These are phyloP conservation scores for Oryza brachyantha DNA, from an alignment of 176 grass and related monocot species.

Conservation along the genomic window DNA sequence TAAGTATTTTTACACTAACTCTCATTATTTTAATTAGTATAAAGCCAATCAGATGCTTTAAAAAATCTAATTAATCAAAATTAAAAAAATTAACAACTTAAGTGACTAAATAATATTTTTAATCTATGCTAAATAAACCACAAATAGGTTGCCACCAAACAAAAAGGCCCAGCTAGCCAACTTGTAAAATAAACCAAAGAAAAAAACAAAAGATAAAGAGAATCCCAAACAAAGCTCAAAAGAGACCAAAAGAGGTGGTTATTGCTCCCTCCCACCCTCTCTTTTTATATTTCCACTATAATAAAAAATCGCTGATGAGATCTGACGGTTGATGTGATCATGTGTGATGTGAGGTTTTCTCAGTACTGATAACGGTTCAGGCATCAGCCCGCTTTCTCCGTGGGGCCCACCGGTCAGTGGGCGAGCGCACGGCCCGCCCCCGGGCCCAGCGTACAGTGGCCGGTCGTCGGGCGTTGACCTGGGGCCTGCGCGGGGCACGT, in stretches of 20 bases:
- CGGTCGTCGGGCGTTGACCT: slow-evolving; percentile 23
- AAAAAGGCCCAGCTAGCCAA: background rate
- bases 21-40: too few species aligned
- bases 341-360: background rate
- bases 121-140: too few species aligned
- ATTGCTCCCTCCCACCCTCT: background rate
- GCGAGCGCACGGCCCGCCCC: background rate
- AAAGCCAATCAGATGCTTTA: too few species aligned
- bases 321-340: slow-evolving; percentile 41
- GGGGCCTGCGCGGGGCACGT: background rate
- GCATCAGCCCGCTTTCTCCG: background rate
- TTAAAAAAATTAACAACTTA: too few species aligned
- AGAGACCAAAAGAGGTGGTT: slow-evolving; percentile 30
- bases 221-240: background rate
- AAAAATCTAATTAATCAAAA: too few species aligned
- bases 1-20: too few species aligned
- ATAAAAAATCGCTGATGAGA: background rate
- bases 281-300: background rate
- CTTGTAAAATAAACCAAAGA: background rate
- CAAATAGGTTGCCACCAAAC: too few species aligned
- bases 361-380: background rate
- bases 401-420: background rate
- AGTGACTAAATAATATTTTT: too few species aligned
- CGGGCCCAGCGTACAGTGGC: background rate
- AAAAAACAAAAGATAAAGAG: background rate